These are phyloP conservation scores for Wallacemonas sp. DNA, from an alignment of 208 protist species.

Conservation along the genomic window DNA sequence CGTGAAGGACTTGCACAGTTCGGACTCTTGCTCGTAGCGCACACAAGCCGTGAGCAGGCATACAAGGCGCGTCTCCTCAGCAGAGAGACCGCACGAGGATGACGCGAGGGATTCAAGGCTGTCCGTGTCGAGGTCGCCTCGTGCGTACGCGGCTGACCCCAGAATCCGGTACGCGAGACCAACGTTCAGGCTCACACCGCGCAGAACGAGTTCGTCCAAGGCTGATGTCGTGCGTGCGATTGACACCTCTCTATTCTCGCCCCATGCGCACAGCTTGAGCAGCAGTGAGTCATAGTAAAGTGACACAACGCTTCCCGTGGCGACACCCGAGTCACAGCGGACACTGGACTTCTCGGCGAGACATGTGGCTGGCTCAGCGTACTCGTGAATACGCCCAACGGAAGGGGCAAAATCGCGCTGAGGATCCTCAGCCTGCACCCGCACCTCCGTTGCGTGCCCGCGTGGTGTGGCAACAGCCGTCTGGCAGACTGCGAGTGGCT, in stretches of 20 bases:
- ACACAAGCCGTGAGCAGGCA: not conserved
- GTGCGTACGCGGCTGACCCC: conserved; percentile 60
- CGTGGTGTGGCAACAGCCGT: conserved; percentile 41
- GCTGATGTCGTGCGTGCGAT: conserved; percentile 66
- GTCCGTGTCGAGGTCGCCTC: conserved; percentile 72
- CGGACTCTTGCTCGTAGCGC: not conserved
- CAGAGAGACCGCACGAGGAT: not conserved
- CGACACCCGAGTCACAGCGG: conserved; percentile 85
- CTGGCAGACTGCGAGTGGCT: conserved; percentile 79
- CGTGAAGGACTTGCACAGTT: not conserved
- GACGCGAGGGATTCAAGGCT: conserved; percentile 46
- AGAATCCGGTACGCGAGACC: conserved; percentile 59
- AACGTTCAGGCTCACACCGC: conserved; percentile 93
- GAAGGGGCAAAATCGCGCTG: conserved; percentile 87
- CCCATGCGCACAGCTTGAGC: conserved; percentile 96
- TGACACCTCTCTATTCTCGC: conserved; percentile 64
- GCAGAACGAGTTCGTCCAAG: conserved; percentile 88
- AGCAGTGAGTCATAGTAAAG: conserved; percentile 98
- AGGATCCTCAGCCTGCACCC: conserved; percentile 96
- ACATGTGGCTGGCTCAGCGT: conserved; percentile 24
- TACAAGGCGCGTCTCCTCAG: not conserved
- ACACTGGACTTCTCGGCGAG: conserved; percentile 30
- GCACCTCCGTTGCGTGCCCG: conserved; percentile 91
- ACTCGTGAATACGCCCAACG: conserved; percentile 28
- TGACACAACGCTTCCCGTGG: conserved; percentile 74